Evolutionary conservation across 2,329 filamentous ascomycete genomes (phyloP), one percentile per base, ranked within the genome.

Genomic region (Coniochaeta sp.): DNA sequence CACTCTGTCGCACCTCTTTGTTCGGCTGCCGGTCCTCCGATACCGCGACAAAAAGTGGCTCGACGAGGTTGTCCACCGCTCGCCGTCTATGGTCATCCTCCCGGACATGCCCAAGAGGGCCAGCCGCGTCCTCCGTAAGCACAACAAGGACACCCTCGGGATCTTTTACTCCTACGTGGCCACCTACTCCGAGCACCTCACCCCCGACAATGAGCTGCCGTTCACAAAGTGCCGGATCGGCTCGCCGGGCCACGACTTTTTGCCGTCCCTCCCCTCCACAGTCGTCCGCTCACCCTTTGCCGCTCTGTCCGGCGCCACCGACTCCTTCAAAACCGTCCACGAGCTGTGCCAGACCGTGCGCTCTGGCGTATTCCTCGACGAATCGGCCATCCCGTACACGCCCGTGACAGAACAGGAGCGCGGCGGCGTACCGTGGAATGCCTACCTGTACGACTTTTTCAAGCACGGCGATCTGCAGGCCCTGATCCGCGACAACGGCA

Each of bases 371-470:
- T 91, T 89, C 69, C 76, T 92, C 0, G 88, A 92, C 59, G 79
- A 88, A 60, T 77, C 84, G 0, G 83, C 86, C 1, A 81, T 92
- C 22, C 88, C 88, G 0, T 80, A 86, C 61, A 74, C 91, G 4
- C 74, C 76, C 5, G 67, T 89, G 10, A 78, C 78, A 57, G 79
- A 81, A 0, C 70, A 82, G 24, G 79, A 85, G 50, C 71, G 74
- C 3, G 49, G 52, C 55, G 66, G 54, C 8, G 63, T 66, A 12
- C 78, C 77, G 0, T 72, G 83, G 54, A 89, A 89, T 57, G 82
- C 83, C 0, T 87, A 87, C 60, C 68, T 91, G 1, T 82, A 85
- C 54, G 86, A 91, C 64, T 92, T 91, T 67, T 91, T 81, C 74
- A 87, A 82, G 65, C 83, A 91, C 58, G 87, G 86, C 3, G 80